phyloP scores from a whole-genome alignment of 352 stramenopile species.

The Globisporangium polare region DNA sequence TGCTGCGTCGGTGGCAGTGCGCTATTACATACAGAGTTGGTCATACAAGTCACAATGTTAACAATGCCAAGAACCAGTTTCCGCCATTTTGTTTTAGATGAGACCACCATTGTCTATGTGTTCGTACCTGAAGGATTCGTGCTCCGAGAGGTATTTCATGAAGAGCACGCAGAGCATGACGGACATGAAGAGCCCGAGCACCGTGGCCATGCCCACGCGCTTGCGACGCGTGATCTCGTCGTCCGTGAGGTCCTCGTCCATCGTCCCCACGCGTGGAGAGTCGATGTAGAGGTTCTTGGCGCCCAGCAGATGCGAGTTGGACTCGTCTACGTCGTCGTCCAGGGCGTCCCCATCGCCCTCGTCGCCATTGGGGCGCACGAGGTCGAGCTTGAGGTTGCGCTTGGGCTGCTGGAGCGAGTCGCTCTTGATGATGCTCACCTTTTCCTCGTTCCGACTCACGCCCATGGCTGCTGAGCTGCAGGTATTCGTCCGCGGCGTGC shows the following conservation, averaged over 20 bases:
- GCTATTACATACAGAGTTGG: conserved; percentile 19
- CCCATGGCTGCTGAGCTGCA: conserved; percentile 1
- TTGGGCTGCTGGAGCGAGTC: conserved; percentile 36
- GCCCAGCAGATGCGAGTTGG: conserved; percentile 38
- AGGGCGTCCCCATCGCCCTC: conserved; percentile 28
- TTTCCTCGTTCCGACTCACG: conserved; percentile 35
- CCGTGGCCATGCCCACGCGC: conserved; percentile 50
- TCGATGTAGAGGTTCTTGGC: conserved; percentile 67
- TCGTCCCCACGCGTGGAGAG: conserved; percentile 40
- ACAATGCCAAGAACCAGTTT: background rate
- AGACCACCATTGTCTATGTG: background rate
- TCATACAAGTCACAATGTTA: background rate
- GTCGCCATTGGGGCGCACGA: conserved; percentile 18
- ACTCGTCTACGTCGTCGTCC: conserved; percentile 26
- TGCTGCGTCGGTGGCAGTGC: conserved; percentile 69
- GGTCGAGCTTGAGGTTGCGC: conserved; percentile 26
- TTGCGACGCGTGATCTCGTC: conserved; percentile 50
- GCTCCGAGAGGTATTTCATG: conserved; percentile 51
- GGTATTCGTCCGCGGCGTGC: background rate
- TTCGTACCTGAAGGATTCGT: conserved; percentile 65
- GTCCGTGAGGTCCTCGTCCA: conserved; percentile 42
- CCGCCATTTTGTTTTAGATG: background rate
- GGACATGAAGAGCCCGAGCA: conserved; percentile 53
- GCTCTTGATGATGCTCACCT: conserved; percentile 45
- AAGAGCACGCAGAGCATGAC: conserved; percentile 65